These are phyloP conservation scores for Boletus eberwhitei DNA, from an alignment of 768 basidiomycete genomes.

Conservation along the genomic window DNA sequence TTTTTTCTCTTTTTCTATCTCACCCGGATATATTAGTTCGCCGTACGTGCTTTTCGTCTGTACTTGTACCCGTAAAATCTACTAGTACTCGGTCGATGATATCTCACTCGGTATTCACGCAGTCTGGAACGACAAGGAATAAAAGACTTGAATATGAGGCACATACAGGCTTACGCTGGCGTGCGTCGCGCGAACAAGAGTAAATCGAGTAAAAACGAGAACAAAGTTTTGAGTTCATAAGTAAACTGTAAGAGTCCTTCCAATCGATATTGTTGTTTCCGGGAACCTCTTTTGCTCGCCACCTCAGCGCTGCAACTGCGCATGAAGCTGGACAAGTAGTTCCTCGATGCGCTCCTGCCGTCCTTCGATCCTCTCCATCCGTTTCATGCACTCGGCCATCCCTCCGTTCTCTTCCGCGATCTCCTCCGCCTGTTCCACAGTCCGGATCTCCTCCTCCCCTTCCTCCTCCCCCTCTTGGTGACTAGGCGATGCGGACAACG, in stretches of 20 bases:
- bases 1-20: not conserved
- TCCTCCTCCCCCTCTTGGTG: slow-evolving; percentile 11
- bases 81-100: slow-evolving; percentile 1
- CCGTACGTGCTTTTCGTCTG: slow-evolving; percentile 1
- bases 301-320: slow-evolving; percentile 12
- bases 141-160: slow-evolving; percentile 1
- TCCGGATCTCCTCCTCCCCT: slow-evolving; percentile 14
- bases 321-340: slow-evolving; percentile 36
- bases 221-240: not conserved
- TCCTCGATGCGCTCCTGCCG: slow-evolving; percentile 49
- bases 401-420: slow-evolving; percentile 25
- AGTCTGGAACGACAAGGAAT: not conserved
- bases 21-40: slow-evolving; percentile 8
- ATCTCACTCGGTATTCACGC: not conserved
- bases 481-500: slow-evolving; percentile 30
- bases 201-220: not conserved
- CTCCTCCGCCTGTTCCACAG: slow-evolving; percentile 29
- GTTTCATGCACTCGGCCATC: slow-evolving; percentile 28
- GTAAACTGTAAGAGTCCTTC: not conserved
- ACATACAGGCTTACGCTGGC: not conserved
- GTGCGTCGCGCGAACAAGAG: not conserved
- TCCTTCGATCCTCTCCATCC: slow-evolving; percentile 41
- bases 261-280: not conserved
- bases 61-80: slow-evolving; percentile 16
- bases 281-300: not conserved